Conservation (phyloP, 306 rosid species). For the Casuarina equisetifolia region DNA sequence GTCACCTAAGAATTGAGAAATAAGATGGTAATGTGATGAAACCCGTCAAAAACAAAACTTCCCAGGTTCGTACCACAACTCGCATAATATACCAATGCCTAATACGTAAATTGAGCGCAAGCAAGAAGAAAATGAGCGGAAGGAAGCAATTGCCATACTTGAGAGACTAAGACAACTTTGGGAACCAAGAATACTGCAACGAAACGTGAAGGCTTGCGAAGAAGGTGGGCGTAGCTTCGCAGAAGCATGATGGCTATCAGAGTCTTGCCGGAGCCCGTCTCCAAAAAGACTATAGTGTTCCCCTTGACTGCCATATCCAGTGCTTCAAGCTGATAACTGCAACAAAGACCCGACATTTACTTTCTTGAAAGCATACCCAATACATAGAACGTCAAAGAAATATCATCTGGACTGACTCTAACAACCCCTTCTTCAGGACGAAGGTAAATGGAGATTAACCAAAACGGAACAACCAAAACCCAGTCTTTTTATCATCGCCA, state of each 20-base stretch:
- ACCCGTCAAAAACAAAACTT: neutral
- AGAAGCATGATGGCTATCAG: conserved; percentile 88
- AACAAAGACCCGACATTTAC: neutral
- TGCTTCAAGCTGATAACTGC: conserved; percentile 86
- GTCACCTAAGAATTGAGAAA: neutral
- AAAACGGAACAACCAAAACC: neutral
- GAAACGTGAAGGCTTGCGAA: conserved; percentile 65
- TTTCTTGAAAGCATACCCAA: neutral
- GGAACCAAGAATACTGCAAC: conserved; percentile 85
- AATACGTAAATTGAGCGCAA: neutral
- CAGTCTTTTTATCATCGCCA: neutral
- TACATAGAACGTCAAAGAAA: neutral
- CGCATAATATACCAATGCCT: neutral
- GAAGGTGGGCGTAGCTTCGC: conserved; percentile 60
- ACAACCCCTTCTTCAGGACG: neutral
- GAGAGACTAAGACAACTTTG: conserved; percentile 72
- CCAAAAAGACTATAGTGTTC: conserved; percentile 74
- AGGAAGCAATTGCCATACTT: conserved; percentile 41
- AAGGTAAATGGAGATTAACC: neutral
- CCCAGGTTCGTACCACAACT: neutral
- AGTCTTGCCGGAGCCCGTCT: conserved; percentile 93
- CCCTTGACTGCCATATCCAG: conserved; percentile 53
- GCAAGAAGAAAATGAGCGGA: neutral
- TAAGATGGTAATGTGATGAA: neutral
- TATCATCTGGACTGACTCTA: neutral